Evolutionary conservation across 352 stramenopile genomes (phyloP), one percentile per base, ranked within the genome.

Genomic region (Halophytophthora batemanensis): DNA sequence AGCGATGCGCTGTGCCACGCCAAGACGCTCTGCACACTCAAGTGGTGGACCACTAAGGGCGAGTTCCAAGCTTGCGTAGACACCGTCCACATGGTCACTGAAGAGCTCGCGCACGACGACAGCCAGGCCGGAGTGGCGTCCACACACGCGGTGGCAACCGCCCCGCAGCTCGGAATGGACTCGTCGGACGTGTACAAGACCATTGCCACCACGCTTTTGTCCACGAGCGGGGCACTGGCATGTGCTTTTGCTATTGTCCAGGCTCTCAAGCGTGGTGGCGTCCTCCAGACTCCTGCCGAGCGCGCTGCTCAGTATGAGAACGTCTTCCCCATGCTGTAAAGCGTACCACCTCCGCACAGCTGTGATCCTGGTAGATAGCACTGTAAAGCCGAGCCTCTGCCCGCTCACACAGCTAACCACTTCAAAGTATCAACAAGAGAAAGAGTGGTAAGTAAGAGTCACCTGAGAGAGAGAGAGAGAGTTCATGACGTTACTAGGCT

Each of bases 41-140:
- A 86, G 61, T 95, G 84, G 84, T 93, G 82, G 78, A 80, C 73
- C n/a, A 91, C 80, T 0, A 74, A 78, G 43, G 61, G 56, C 11
- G 71, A 93, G 60, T 90, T 68, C 62, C 60, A 85, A 23, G 74
- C 76, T 5, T 95, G 84, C 50, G 59, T 91, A 12, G 60, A 74
- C 31, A 69, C 59, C 36, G 45, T 58, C 12, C 48, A 55, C 47
- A 41, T 45, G 19, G 51, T 57, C 25, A 35, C 45, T 17, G 42
- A 36, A 48, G 23, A 19, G 34, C 40, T 7, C 18, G 38, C 39
- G 2, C 23, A 25, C 22, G 39, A 38, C 22, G 25, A 31, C 31
- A 31, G 36, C 6, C 42, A 45, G 21, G 52, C 36, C 21, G 37
- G 55, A 11, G 29, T 47, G 6, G 53, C 49, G 0, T 19, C 53